Base-by-base conservation (phyloP, 768 basidiomycete genomes). In the Auriscalpium microsporum region DNA sequence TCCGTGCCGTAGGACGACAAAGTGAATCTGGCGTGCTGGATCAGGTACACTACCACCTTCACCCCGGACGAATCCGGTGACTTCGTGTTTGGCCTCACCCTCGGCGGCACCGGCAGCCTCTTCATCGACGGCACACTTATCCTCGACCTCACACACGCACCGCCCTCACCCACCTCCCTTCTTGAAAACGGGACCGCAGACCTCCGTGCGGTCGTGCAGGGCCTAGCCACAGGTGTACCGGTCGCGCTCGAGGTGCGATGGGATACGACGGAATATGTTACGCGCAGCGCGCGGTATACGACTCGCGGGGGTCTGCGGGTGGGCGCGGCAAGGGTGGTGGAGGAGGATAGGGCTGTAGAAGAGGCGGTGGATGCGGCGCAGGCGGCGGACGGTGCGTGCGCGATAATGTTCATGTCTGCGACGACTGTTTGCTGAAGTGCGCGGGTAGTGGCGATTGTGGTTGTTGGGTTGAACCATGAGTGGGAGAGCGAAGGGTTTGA, bases 401-500 rank as follows among this genome's bases (percentile, higher is more conserved):
- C 8, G 11, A 13, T 4, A n/a, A 13, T 3, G 3, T 4, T 19
- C 16, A 9, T 38, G 11, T 28, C n/a, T 38, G 13, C 23, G 8
- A 17, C 2, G n/a, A 36, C 8, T 21, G 10, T 23, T 10, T 33
- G 13, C 13, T 6, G n/a, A 17, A 54, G 13, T 36, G 10, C 19
- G 16, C 42, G 42, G 13, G 5, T 50, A 78, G 78, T 72, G 19
- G 71, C 68, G 0, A 70, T 81, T 45, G 64, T 83, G 33, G 72
- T 84, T 11, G 66, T 82, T 52, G 82, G 81, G 7, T 66, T 81
- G 44, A 83, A 81, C 64, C 72, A 78, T 37, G 81, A 82, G 72
- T 80, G 51, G 73, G 82, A 86, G 64, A 77, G 75, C 45, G 83
- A 85, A 69, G 81, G 81, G 2, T 78, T 76, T 58, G 84, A 86